Percentiles rank a stretch among this genome's conserved stretches.
Evolutionary conservation across 2,329 filamentous ascomycete genomes (phyloP).

Genomic region (Talaromyces piceae): DNA sequence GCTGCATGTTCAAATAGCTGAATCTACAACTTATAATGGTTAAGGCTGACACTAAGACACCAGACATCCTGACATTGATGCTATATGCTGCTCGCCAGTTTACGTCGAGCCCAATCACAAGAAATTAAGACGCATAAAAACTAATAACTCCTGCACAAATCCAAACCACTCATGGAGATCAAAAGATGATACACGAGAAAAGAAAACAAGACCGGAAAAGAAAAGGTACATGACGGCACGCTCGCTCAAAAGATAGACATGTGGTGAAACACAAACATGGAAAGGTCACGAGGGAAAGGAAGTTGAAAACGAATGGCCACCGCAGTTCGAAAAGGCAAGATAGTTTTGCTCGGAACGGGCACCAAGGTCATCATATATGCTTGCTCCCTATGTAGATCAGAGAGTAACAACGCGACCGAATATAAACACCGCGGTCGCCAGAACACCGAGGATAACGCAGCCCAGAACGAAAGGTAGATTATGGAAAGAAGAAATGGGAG

Average conservation of each 20-base stretch:
- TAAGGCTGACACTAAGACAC: background rate
- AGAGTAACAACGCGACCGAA: constrained; percentile 11
- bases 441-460: constrained; percentile 4
- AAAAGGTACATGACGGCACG: background rate
- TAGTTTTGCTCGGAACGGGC: background rate
- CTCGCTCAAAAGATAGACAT: constrained; percentile 6
- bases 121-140: background rate
- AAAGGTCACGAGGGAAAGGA: background rate
- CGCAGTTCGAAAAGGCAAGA: background rate
- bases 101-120: background rate
- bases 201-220: background rate
- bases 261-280: constrained; percentile 9
- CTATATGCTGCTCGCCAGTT: background rate
- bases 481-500: background rate
- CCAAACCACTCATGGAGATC: constrained; percentile 1
- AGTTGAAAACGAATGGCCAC: constrained; percentile 8
- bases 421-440: constrained; percentile 6
- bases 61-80: background rate
- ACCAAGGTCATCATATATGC: constrained; percentile 1
- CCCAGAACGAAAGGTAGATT: background rate
- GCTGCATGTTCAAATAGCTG: too few species aligned
- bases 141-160: constrained; percentile 2
- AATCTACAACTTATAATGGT: too few species aligned
- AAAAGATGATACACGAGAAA: constrained; percentile 13
- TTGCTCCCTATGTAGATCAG: constrained; percentile 1